Conservation (phyloP, 1,139 yeast species). For the Blastobotrys ciferrii region DNA sequence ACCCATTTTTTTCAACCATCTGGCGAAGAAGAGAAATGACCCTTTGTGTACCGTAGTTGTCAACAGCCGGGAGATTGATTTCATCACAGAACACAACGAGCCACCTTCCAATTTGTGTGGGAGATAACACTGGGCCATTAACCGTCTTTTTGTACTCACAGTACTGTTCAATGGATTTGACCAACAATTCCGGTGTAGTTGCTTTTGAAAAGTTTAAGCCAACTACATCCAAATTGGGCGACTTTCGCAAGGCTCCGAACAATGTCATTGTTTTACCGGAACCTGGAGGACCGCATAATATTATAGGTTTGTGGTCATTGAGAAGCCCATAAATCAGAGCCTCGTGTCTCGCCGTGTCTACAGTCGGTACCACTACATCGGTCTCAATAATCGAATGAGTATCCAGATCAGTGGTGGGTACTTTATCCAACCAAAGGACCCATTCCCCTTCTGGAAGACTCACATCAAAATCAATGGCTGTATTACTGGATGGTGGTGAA, state of each 20-base stretch:
- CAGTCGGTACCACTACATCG: conserved; percentile 70
- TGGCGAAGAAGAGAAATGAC: conserved; percentile 77
- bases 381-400: conserved; percentile 64
- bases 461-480: conserved; percentile 48
- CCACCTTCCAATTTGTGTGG: conserved; percentile 65
- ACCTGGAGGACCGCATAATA: conserved; percentile 96
- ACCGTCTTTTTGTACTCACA: conserved; percentile 60
- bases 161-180: conserved; percentile 68
- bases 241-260: conserved; percentile 61
- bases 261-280: conserved; percentile 95
- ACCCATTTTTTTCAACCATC: conserved; percentile 70
- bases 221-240: conserved; percentile 58
- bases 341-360: conserved; percentile 74
- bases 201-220: conserved; percentile 84
- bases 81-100: conserved; percentile 91
- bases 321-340: conserved; percentile 56
- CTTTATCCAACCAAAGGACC: conserved; percentile 47
- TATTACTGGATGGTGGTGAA: conserved; percentile 18
- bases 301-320: conserved; percentile 56
- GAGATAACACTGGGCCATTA: conserved; percentile 55
- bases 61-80: conserved; percentile 74
- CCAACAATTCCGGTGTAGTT: conserved; percentile 60
- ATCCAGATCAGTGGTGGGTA: conserved; percentile 52
- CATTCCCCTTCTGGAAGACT: conserved; percentile 50
- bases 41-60: conserved; percentile 72